These are phyloP conservation scores for Trypanosoma rangeli DNA, from an alignment of 208 protist genomes.

Conservation along the genomic window DNA sequence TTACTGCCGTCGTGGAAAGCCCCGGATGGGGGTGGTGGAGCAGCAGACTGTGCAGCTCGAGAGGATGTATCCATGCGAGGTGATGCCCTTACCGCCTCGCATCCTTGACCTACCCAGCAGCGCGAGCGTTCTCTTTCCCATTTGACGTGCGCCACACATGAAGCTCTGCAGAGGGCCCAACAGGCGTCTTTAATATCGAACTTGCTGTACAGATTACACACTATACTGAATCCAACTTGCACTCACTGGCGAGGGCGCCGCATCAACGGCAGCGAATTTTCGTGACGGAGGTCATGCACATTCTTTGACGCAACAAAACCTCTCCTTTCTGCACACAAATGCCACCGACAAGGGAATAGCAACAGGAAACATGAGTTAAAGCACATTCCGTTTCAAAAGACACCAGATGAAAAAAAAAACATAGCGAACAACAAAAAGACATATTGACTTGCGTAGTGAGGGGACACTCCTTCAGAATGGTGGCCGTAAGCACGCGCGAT, in stretches of 20 bases:
- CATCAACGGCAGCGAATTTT: background rate
- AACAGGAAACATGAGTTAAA: background rate
- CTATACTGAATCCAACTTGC: background rate
- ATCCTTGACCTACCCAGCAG: conserved; percentile 24
- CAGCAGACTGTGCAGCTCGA: conserved; percentile 6
- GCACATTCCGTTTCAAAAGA: background rate
- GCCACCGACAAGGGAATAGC: background rate
- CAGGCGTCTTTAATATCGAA: background rate
- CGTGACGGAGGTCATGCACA: background rate
- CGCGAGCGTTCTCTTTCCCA: conserved; percentile 21
- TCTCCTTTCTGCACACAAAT: background rate
- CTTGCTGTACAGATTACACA: background rate
- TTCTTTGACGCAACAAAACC: too few species aligned
- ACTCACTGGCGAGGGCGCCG: background rate
- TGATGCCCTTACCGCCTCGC: conserved; percentile 26
- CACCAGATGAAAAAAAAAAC: background rate
- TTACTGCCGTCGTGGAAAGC: conserved; percentile 3
- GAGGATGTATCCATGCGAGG: conserved; percentile 3
- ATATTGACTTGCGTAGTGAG: background rate
- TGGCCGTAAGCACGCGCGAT: background rate
- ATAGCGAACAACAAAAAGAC: background rate
- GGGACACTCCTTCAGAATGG: background rate
- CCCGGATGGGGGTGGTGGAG: background rate
- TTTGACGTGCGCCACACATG: background rate
- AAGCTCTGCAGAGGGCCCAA: background rate